Evolutionary conservation across 805 yeast species (phyloP).

Genomic region (Wickerhamomyces strasburgensis): DNA sequence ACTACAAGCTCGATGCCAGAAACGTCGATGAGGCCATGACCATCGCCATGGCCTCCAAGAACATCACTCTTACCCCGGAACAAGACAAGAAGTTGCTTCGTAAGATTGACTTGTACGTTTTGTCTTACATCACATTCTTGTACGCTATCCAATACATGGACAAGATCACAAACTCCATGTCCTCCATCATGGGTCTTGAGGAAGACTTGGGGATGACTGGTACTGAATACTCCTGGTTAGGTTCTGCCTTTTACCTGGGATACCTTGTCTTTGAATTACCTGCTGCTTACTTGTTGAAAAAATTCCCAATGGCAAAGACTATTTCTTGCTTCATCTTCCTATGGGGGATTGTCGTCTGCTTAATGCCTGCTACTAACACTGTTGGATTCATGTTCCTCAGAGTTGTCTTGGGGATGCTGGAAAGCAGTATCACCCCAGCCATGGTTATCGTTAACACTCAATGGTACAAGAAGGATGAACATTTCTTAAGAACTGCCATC

Average conservation of each 20-base stretch:
- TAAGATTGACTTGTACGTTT: conserved; percentile 46
- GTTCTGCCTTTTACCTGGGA: conserved; percentile 62
- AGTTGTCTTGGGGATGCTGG: conserved; percentile 46
- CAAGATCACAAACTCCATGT: conserved; percentile 42
- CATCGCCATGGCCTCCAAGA: conserved; percentile 32
- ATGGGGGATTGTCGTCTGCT: conserved; percentile 57
- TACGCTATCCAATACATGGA: conserved; percentile 58
- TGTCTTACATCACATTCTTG: conserved; percentile 46
- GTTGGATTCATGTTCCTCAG: conserved; percentile 42
- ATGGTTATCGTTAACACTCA: conserved; percentile 52
- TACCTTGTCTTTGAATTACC: conserved; percentile 55
- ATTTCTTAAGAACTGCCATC: conserved; percentile 36
- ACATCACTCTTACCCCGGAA: conserved; percentile 27
- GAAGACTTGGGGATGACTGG: conserved; percentile 42
- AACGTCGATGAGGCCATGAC: conserved; percentile 42
- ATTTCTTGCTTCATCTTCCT: conserved; percentile 43
- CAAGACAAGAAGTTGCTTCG: conserved; percentile 33
- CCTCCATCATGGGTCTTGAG: conserved; percentile 48
- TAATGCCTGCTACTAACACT: conserved; percentile 43
- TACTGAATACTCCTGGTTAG: conserved; percentile 45
- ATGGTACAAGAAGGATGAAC: conserved; percentile 49
- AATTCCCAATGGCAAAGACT: conserved; percentile 51
- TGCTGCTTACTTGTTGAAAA: conserved; percentile 43
- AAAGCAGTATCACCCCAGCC: conserved; percentile 52
- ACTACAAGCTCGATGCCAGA: conserved; percentile 10